These are phyloP conservation scores for Asterophora parasitica DNA, from an alignment of 768 basidiomycete species.

Conservation along the genomic window DNA sequence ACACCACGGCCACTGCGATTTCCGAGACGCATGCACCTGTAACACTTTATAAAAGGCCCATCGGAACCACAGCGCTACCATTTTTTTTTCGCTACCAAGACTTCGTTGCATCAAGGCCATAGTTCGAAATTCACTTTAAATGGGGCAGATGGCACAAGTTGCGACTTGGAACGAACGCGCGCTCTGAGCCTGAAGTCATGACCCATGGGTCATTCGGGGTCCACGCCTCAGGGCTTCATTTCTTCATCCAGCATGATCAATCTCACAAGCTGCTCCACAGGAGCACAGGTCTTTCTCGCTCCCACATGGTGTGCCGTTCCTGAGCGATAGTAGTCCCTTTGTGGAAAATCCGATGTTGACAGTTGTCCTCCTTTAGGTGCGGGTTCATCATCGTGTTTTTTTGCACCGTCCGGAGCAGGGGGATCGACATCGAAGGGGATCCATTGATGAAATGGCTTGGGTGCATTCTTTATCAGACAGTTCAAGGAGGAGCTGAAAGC, in stretches of 20 bases:
- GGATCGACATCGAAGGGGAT: neutral
- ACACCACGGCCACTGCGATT: neutral
- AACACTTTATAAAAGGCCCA: too few relatives aligned
- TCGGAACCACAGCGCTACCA: too few relatives aligned
- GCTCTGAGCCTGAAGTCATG: neutral
- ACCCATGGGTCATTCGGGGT: neutral
- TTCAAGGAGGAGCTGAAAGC: too few relatives aligned
- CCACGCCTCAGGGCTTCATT: neutral
- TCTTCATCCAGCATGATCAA: constrained; percentile 2
- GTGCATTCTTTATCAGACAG: too few relatives aligned
- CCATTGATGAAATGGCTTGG: too few relatives aligned
- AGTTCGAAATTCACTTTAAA: neutral
- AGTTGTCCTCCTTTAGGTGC: too few relatives aligned
- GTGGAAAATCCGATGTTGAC: too few relatives aligned
- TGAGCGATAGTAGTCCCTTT: constrained; percentile 3
- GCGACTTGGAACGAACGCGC: too few relatives aligned
- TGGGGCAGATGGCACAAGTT: neutral
- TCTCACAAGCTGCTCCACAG: neutral
- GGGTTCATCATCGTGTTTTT: neutral
- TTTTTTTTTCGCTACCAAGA: too few relatives aligned
- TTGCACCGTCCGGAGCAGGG: neutral
- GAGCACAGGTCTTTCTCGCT: neutral
- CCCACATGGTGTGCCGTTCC: constrained; percentile 1
- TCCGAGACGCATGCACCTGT: too few relatives aligned
- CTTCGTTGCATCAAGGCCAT: neutral